Evolutionary conservation across 108 stramenopile species (phyloP), one percentile per base, ranked within the genome.

Genomic region (Fistulifera solaris): DNA sequence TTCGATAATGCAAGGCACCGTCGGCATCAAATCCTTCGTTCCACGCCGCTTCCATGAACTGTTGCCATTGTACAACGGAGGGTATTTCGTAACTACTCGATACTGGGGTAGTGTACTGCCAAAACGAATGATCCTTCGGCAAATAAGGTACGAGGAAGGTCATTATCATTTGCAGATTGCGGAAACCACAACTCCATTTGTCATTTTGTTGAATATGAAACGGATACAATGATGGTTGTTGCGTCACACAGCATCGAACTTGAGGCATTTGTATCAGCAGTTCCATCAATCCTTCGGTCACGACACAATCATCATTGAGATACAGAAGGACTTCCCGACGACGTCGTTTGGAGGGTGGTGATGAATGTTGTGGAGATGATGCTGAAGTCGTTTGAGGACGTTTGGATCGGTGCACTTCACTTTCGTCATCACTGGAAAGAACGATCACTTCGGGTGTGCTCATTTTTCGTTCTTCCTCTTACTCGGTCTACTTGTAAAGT

Each of bases 151-250:
- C 31, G 43, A 91, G 31, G 15, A 76, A 56, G 16, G 74, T 66
- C 13, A 91, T 52, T 24, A 87, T 27, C 85, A 91, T 85, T 73
- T 91, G 89, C 13, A 78, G 50, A 41, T 87, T 91, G 1, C 85
- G 83, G 49, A 67, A 87, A 0, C 89, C 89, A 66, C 89, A 91
- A 38, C 71, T 76, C 81, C 81, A 87, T 22, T 73, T 67, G 56
- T 91, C 89, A 15, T 65, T 66, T 58, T 91, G 89, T 61, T 72
- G 78, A 22, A 72, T 75, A 46, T 65, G 63, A 49, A 26, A 22
- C 7, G 35, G 27, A 13, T 48, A 44, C 28, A 49, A 56, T 7
- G 45, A 21, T 8, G 4, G 7, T 3, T 35, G 6, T 6, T 35
- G 6, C 31, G 31, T 35, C 31, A 8, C 6, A 35, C 6, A 35